Evolutionary conservation across 2,329 filamentous ascomycete genomes (phyloP), one percentile per base, ranked within the genome.

Genomic region (Lasiodiplodia theobromae): DNA sequence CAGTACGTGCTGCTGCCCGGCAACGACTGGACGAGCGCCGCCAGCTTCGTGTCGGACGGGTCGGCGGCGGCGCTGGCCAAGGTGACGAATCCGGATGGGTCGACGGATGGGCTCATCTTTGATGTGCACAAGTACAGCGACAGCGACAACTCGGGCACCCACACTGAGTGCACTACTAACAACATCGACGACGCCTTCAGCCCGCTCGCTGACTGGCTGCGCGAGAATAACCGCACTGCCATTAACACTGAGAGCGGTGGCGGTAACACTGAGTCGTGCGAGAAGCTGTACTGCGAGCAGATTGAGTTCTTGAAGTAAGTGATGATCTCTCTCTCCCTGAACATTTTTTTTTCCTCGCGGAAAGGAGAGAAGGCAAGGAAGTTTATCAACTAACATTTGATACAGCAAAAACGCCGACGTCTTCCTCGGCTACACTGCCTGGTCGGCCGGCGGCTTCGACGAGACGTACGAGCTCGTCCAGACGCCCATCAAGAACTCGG

Each of bases 1-100:
- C 87, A 92, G 71, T 85, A 87, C 73, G 90, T 92, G 71, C 82
- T 92, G 14, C 83, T 91, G 1, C 87, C 90, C 0, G 89, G 89
- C 2, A 89, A 83, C 47, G 86, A 87, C 72, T 91, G 85, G 74
- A 84, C 86, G 8, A 71, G 68, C 3, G 76, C 76, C 1, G 74
- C 71, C 10, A 70, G 70, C 1, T 78, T 76, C 58, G 71, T 75
- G 4, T 68, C 63, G 23, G 71, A 71, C 23, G 75, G 73, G 14
- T 75, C 72, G 31, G 74, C 83, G 0, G 84, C 82, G 1, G 84
- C 84, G 4, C 78, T 91, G 10, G 74, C 82, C 21, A 81, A 76
- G 3, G 82, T 91, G 37, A 86, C 79, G 58, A 90, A 91, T 73
- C 86, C 84, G 0, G 87, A 90, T 71, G 86, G 86, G 2, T 80